Evolutionary conservation across 2,329 filamentous ascomycete genomes (phyloP).

Genomic region (Calonectria honghensis): DNA sequence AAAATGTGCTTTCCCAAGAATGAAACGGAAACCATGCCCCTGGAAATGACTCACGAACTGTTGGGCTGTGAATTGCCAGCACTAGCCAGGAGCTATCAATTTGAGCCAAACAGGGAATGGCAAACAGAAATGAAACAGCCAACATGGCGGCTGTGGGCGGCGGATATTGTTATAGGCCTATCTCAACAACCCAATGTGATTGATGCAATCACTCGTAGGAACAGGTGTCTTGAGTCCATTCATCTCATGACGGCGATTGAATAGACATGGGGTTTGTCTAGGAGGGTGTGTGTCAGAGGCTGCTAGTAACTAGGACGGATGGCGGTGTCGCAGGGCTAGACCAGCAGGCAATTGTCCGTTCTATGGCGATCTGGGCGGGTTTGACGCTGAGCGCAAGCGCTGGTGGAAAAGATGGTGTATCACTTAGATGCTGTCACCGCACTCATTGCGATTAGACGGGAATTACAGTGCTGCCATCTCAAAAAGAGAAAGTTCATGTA

Average conservation of each 20-base stretch:
- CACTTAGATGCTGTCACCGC: not conserved
- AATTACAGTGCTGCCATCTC: not conserved
- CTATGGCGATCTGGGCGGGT: not conserved
- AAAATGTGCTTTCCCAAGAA: not conserved
- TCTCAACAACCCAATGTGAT: not conserved
- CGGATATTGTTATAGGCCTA: not conserved
- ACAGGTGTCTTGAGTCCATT: not conserved
- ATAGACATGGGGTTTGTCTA: not conserved
- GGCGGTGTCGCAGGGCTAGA: not conserved
- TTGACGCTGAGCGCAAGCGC: too few relatives aligned
- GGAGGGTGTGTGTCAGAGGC: not conserved
- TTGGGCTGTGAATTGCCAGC: too few relatives aligned
- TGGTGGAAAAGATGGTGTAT: not conserved
- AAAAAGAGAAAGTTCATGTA: not conserved
- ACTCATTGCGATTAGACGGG: not conserved
- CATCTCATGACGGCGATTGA: not conserved
- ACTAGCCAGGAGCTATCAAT: not conserved
- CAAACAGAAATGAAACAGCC: not conserved
- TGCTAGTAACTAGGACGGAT: not conserved
- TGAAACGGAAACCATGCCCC: not conserved
- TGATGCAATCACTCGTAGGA: not conserved
- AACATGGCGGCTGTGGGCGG: not conserved
- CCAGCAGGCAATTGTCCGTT: not conserved
- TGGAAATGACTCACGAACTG: not conserved
- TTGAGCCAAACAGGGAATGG: not conserved